A percentile compares a stretch with the other conserved stretches of the same genome.
These are phyloP conservation scores for Flaveria ramosissima DNA, from an alignment of 129 eudicot species.

Conservation along the genomic window DNA sequence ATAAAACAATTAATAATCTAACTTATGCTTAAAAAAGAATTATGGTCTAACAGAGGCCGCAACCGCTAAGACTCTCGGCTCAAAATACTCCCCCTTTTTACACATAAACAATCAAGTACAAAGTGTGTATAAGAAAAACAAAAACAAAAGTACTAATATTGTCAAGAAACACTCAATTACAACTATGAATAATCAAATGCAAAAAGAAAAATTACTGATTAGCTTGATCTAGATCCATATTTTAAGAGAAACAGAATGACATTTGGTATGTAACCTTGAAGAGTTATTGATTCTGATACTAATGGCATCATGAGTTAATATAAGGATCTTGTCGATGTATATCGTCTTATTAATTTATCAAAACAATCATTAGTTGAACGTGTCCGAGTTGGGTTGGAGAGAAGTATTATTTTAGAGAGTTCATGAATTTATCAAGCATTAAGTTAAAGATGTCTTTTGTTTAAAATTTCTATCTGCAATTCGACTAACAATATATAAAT, in stretches of 20 bases:
- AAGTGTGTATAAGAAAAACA: background rate
- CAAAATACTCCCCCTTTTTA: no score
- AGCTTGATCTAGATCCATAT: background rate
- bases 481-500: background rate
- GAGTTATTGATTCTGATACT: background rate
- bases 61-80: no score
- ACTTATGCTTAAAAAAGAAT: no score
- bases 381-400: background rate
- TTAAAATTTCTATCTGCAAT: background rate
- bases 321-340: background rate
- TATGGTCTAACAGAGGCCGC: no score
- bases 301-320: background rate
- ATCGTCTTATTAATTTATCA: background rate
- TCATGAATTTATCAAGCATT: background rate
- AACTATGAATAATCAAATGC: background rate
- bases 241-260: background rate
- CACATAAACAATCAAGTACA: background rate
- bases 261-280: background rate
- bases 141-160: no score
- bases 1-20: no score
- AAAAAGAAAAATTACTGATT: background rate
- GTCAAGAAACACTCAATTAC: background rate
- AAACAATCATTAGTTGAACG: background rate
- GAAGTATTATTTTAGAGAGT: background rate
- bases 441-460: background rate